phyloP scores from a whole-genome alignment of 192 early-diverging fungal genomes.

The Entrophospora sp. region DNA sequence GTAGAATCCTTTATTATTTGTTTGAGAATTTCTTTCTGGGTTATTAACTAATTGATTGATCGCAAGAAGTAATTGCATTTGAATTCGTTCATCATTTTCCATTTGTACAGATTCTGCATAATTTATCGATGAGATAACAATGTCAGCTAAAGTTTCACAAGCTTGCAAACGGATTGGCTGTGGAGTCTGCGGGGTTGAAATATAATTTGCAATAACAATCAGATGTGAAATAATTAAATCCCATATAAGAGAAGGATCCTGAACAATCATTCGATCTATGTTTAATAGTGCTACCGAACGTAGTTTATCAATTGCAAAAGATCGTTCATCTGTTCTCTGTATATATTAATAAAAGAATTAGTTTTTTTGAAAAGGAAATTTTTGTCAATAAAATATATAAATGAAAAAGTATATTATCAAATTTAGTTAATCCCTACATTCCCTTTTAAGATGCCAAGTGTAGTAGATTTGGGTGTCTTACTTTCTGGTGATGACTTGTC shows the following conservation, averaged over 20 bases:
- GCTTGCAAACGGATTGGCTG: constrained; percentile 64
- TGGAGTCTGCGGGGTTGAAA: constrained; percentile 40
- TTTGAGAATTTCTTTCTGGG: constrained; percentile 11
- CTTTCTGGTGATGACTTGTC: constrained; percentile 11
- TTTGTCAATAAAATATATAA: neutral
- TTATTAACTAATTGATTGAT: constrained; percentile 51
- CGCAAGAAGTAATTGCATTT: constrained; percentile 53
- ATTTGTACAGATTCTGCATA: constrained; percentile 49
- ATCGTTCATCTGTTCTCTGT: constrained; percentile 63
- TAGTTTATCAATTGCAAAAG: constrained; percentile 71
- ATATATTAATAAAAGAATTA: too few species aligned
- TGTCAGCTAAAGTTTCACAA: constrained; percentile 66
- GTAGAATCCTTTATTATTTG: constrained; percentile 34
- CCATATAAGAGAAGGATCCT: constrained; percentile 42
- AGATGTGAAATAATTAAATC: constrained; percentile 61
- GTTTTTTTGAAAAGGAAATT: neutral
- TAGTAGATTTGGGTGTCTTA: constrained; percentile 25
- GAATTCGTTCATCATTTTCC: constrained; percentile 55
- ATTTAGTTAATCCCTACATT: constrained; percentile 33
- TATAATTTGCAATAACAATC: constrained; percentile 63
- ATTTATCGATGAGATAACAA: constrained; percentile 65
- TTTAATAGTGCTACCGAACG: constrained; percentile 53
- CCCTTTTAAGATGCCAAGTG: constrained; percentile 26
- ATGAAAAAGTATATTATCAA: too few species aligned
- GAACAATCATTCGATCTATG: constrained; percentile 39